A percentile compares a stretch with the other conserved stretches of the same genome.
phyloP scores from a whole-genome alignment of 2,329 filamentous ascomycete species.

The Pyrenochaeta sp. region DNA sequence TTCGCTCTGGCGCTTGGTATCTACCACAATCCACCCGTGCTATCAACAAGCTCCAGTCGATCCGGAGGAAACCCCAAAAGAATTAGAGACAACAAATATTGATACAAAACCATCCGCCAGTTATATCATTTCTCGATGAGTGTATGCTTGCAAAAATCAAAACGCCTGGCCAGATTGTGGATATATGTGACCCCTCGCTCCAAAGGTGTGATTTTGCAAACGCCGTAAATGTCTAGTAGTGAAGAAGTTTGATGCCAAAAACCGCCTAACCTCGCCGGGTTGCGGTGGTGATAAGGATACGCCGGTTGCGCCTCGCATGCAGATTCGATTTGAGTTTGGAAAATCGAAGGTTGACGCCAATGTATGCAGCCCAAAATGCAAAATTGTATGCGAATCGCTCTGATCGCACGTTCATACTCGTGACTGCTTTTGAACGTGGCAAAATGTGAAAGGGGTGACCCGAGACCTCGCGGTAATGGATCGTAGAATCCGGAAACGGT shows the following conservation, averaged over 20 bases:
- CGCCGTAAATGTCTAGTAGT: slow-evolving; percentile 35
- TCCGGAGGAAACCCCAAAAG: slow-evolving; percentile 11
- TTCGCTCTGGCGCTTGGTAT: slow-evolving; percentile 27
- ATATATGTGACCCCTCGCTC: slow-evolving; percentile 21
- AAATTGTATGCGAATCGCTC: slow-evolving; percentile 43
- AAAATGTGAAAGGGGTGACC: slow-evolving; percentile 8
- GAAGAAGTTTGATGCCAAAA: slow-evolving; percentile 18
- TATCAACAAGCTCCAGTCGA: slow-evolving; percentile 13
- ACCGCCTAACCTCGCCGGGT: slow-evolving; percentile 36
- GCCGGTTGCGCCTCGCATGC: slow-evolving; percentile 46
- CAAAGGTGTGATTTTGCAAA: slow-evolving; percentile 31
- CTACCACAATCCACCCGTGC: slow-evolving; percentile 19
- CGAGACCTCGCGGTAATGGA: neutral
- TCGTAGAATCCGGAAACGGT: neutral
- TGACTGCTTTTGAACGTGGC: slow-evolving; percentile 31
- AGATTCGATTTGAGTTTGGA: slow-evolving; percentile 21
- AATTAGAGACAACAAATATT: slow-evolving; percentile 23
- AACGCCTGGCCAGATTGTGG: slow-evolving; percentile 28
- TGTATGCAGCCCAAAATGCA: slow-evolving; percentile 47
- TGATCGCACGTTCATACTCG: slow-evolving; percentile 45
- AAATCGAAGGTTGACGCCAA: slow-evolving; percentile 37
- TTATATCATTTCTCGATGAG: slow-evolving; percentile 28
- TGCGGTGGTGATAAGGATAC: slow-evolving; percentile 30
- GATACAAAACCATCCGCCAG: slow-evolving; percentile 25
- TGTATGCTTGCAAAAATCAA: slow-evolving; percentile 28